Base-by-base conservation (phyloP, 176 grass and related monocot species). In the Oryza meyeriana region DNA sequence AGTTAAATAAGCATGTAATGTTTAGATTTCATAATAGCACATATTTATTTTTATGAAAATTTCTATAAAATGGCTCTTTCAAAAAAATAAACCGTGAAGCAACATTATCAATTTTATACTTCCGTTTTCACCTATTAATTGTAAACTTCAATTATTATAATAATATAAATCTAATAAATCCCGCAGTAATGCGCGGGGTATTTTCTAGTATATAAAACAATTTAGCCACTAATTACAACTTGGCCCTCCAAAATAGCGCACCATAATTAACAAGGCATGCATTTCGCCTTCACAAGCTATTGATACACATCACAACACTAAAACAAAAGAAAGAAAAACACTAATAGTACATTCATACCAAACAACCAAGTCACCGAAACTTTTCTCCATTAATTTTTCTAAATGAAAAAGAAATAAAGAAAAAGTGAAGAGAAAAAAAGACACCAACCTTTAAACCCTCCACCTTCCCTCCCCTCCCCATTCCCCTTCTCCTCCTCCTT, bases 371-470 rank as follows among this genome's bases (percentile, higher is more conserved):
- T 59, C 3, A 39, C 18, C 17, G 18, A 12, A 79, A 26, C 0
- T 32, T 26, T 41, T 79, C 2, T 9, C 30, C 2, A 38, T 2
- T 17, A 39, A 8, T 10, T 38, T 59, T 8, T 24, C 48, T 8
- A 17, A 52, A 79, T 36, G 12, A 18, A 39, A 71, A 41, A 32
- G 8, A 6, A 30, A 32, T 2, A 3, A 28, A 70, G 0, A 25
- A 62, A 59, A 77, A 29, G 50, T 22, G 20, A 22, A 3, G 27
- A 62, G 6, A 45, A 81, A 4, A 12, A 27, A 59, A 77, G 47
- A 9, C 74, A 40, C 38, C 83, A 83, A 79, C 68, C 88, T 90
- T 90, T 90, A 90, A 90, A 90, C 79, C 79, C 67, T 90, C 74
- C 34, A 28, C 0, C 26, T 59, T 77, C 74, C 71, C 68, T 77